Conservation (phyloP, 306 rosid species). For the Malus fusca region DNA sequence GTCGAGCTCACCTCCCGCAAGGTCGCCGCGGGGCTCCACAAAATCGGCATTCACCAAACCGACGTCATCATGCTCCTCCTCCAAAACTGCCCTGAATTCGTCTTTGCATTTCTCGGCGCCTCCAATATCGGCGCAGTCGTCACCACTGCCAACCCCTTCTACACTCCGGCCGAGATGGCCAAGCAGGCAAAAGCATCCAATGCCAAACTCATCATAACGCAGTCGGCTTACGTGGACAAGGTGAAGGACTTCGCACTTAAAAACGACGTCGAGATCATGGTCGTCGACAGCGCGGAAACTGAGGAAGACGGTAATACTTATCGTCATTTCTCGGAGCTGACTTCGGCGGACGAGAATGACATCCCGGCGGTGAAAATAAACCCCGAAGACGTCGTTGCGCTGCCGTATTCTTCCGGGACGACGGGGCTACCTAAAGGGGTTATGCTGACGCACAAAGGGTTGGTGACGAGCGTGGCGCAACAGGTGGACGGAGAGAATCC, state of each 20-base stretch:
- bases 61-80: constrained; percentile 74
- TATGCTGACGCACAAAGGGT: constrained; percentile 56
- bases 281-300: constrained; percentile 15
- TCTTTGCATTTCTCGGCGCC: constrained; percentile 58
- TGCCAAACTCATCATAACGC: constrained; percentile 44
- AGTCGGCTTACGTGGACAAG: constrained; percentile 34
- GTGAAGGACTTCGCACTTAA: constrained; percentile 27
- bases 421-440: constrained; percentile 75
- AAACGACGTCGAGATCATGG: constrained; percentile 21
- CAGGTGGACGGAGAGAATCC: constrained; percentile 78
- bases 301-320: not conserved
- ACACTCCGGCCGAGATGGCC: constrained; percentile 48
- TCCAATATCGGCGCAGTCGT: constrained; percentile 48
- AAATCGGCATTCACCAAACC: constrained; percentile 40
- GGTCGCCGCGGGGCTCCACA: constrained; percentile 55
- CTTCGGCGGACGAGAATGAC: constrained; percentile 33
- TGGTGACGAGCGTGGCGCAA: constrained; percentile 65
- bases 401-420: constrained; percentile 77
- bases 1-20: constrained; percentile 41
- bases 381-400: constrained; percentile 66
- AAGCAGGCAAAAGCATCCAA: constrained; percentile 45
- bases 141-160: constrained; percentile 63
- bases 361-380: constrained; percentile 44
- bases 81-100: constrained; percentile 62
- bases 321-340: constrained; percentile 26